Evolutionary conservation across 2,329 filamentous ascomycete species (phyloP).

Genomic region (Purpureocillium lavendulum): DNA sequence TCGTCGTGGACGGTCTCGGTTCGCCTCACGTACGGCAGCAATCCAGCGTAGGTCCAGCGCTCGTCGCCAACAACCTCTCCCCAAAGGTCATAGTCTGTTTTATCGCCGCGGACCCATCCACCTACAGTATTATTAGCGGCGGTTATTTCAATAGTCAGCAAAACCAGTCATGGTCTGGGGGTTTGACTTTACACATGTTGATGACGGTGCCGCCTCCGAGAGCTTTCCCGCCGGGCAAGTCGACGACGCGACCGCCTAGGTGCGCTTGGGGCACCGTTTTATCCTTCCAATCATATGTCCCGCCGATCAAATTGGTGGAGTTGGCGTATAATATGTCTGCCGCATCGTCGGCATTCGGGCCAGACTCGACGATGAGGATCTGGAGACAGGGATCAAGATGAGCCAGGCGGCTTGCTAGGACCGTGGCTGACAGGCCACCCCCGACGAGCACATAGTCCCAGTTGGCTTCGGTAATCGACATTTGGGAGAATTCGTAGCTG

Average conservation of each 20-base stretch:
- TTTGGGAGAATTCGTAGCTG: no score
- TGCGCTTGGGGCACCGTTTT: background rate
- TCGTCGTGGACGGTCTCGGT: background rate
- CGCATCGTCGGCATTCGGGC: constrained; percentile 18
- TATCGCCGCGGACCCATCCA: background rate
- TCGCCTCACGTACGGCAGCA: background rate
- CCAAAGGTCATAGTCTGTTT: background rate
- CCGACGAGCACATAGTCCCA: constrained; percentile 29
- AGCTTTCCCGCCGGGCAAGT: background rate
- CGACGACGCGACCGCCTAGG: background rate
- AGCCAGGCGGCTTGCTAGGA: constrained; percentile 24
- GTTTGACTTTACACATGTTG: background rate
- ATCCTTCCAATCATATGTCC: constrained; percentile 22
- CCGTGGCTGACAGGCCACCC: constrained; percentile 25
- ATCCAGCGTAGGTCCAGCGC: background rate
- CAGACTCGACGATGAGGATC: constrained; percentile 29
- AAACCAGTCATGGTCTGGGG: no score
- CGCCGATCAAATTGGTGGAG: constrained; percentile 16
- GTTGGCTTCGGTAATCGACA: no score
- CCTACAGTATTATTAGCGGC: no score
- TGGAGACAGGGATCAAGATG: constrained; percentile 14
- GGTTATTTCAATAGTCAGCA: no score
- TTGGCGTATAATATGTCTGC: constrained; percentile 17
- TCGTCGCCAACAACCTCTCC: background rate
- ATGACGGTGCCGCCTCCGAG: background rate